These are phyloP conservation scores for Ustilago sp. DNA, from an alignment of 1,284 basidiomycete genomes.

Conservation along the genomic window DNA sequence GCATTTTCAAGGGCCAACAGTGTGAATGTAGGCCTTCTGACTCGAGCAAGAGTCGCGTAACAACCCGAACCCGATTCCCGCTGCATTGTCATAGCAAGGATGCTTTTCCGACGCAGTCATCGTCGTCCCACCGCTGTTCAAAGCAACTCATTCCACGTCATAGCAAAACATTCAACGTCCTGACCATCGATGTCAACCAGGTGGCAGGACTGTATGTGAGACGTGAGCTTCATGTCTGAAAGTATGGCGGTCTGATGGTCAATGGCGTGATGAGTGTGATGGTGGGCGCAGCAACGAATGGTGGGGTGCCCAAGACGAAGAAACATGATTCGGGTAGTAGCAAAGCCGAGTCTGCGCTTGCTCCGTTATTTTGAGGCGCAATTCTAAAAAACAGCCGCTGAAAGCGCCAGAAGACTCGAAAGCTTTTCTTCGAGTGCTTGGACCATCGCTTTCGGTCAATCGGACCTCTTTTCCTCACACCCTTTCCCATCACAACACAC, in stretches of 20 bases:
- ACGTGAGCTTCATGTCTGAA: neutral
- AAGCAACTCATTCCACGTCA: neutral
- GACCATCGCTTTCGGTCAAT: slow-evolving; percentile 8
- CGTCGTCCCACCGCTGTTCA: neutral
- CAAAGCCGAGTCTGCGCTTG: neutral
- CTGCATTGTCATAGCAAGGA: neutral
- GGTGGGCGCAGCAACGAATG: neutral
- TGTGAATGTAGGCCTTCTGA: neutral
- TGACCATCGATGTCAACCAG: neutral
- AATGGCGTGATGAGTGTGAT: neutral
- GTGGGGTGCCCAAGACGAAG: neutral
- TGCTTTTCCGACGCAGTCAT: neutral
- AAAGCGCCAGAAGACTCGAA: slow-evolving; percentile 3
- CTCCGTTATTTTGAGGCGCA: neutral
- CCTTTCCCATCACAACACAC: neutral
- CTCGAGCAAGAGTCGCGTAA: neutral
- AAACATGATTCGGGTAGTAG: neutral
- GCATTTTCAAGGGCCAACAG: slow-evolving; percentile 40
- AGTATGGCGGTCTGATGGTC: neutral
- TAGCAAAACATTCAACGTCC: neutral
- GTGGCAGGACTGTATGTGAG: neutral
- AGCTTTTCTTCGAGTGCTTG: neutral
- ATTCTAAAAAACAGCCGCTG: neutral
- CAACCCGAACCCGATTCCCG: neutral
- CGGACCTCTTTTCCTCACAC: slow-evolving; percentile 3